Evolutionary conservation across 768 basidiomycete species (phyloP), one percentile per base, ranked within the genome.

Genomic region (Tulasnella calospora): DNA sequence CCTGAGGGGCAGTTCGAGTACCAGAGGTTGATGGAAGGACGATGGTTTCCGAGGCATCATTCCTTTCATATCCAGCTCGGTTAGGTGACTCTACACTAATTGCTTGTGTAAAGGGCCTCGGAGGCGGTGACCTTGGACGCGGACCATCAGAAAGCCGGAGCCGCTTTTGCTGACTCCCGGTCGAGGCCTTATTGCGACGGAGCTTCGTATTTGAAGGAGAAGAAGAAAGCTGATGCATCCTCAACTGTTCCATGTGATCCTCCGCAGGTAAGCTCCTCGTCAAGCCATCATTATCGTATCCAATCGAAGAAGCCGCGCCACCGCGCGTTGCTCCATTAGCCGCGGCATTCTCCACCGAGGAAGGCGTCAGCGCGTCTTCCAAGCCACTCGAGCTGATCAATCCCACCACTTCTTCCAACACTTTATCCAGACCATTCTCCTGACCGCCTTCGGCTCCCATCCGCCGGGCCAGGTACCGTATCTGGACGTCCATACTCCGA

Each of bases 71-170:
- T 30, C 61, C 76, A 23, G 36, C 33, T 21, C 76, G 61, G 41
- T 78, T 78, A 33, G 33, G 36, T 78, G 76, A 78, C 76, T 78
- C 76, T 70, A 78, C 55, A 38, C 76, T 78, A 61, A 78, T 67
- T 36, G 38, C 71, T 46, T 78, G 76, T 23, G 76, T 78, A 71
- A 78, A 55, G 15, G 76, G 69, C 41, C 76, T 70, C 8, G 76
- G 76, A 40, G 76, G 76, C 41, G 76, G 76, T 41, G 76, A 78
- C 19, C 76, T 38, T 2, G 76, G 76, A 35, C 76, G 30, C 71
- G 36, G 38, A 40, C 76, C 76, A 78, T 78, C 76, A 38, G 69
- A 71, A 23, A 78, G 76, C 41, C 76, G 76, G 61, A 78, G 76
- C 71, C 76, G 76, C n/a, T 61, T 61, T 46, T 72, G 46, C 46